Base-by-base conservation (phyloP, 345 rosid genomes). In the Reutealis trisperma region DNA sequence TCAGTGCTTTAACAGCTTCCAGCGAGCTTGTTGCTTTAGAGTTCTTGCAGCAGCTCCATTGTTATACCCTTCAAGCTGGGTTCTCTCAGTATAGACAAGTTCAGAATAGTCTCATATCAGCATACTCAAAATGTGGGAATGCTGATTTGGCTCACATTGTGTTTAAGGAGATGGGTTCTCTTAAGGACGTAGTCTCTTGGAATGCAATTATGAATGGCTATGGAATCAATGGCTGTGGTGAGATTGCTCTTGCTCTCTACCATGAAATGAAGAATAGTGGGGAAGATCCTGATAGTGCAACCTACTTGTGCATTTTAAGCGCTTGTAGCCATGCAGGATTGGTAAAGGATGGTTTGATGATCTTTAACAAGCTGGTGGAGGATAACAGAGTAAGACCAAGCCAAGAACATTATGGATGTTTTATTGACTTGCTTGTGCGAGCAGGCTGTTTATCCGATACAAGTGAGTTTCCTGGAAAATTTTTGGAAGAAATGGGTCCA, bases 91-190 rank as follows among this genome's bases (percentile, higher is more conserved):
- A 65, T 71, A 77, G 74, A 70, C 57, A 76, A 60, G 81, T 86
- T 80, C 85, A 81, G 49, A 88, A 85, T 62, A 78, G 83, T 78
- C 86, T 86, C 6, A 80, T 86, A 76, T 81, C 91, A 8, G 77
- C 91, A 58, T 88, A 88, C 72, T 83, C 87, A 6, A 88, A 84
- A 52, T 84, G 89, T 47, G 87, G 89, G 54, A 76, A 66, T 52
- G 78, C 78, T 72, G 79, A 80, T 19, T 73, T 82, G 41, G 82
- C 89, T 5, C 14, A 76, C 22, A 13, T 22, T 61, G 78, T 61
- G 34, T 86, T 85, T 37, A 22, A 79, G 70, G 86, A 86, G 72
- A 83, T 80, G 88, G 82, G 82, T 66, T 68, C 22, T 74, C 86
- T 76, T 71, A 77, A n/a, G 54, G 68, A 85, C 82, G 60, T 68